Percentiles rank a stretch among this genome's conserved stretches.
Conservation (phyloP, 176 grass and related monocot genomes). For the Avena atlantica region DNA sequence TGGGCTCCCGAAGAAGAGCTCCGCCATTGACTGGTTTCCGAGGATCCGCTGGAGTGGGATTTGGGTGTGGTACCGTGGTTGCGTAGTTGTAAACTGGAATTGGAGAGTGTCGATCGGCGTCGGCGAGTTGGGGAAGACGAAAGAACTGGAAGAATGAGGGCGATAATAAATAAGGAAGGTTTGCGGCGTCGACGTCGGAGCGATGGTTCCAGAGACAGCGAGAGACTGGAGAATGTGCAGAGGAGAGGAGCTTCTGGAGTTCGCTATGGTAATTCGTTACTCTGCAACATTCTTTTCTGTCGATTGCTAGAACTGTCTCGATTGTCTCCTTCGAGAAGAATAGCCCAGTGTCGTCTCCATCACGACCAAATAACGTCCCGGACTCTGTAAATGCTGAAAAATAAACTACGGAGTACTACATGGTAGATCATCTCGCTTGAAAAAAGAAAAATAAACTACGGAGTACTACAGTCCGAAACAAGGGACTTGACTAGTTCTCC, state of each 20-base stretch:
- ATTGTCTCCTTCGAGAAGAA: too few relatives aligned
- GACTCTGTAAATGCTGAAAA: too few relatives aligned
- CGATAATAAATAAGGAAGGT: background rate
- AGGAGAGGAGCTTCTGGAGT: background rate
- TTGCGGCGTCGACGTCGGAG: slow-evolving; percentile 16
- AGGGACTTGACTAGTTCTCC: too few relatives aligned
- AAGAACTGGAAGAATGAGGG: background rate
- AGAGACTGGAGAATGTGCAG: background rate
- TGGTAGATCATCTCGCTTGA: too few relatives aligned
- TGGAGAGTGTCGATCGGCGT: background rate
- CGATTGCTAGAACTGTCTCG: background rate
- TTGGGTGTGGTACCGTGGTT: too few relatives aligned
- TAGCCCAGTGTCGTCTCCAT: too few relatives aligned
- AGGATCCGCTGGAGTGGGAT: too few relatives aligned
- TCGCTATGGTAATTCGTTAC: background rate
- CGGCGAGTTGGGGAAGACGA: slow-evolving; percentile 1
- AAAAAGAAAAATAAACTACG: too few relatives aligned
- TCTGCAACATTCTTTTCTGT: background rate
- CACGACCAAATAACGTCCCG: too few relatives aligned
- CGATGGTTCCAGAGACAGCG: background rate
- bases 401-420: too few relatives aligned
- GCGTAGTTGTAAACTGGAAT: background rate
- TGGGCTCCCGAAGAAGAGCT: slow-evolving; percentile 61
- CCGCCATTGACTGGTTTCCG: slow-evolving; percentile 43
- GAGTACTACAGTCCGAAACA: too few relatives aligned